phyloP scores from a whole-genome alignment of 1,139 yeast species.

The Dujonia santamariae region DNA sequence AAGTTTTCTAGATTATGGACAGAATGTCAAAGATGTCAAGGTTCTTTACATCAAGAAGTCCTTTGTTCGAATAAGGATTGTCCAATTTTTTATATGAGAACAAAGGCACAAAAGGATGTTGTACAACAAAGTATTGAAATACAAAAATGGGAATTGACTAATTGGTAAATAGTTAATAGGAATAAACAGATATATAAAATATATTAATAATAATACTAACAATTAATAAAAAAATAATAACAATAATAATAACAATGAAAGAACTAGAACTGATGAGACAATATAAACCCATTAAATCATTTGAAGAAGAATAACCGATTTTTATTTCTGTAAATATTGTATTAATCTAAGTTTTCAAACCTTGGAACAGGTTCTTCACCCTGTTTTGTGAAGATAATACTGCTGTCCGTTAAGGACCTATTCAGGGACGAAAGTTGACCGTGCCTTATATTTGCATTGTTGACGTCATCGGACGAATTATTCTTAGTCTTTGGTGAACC shows the following conservation, averaged over 20 bases:
- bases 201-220: not conserved
- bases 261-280: too few species aligned
- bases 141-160: conserved; percentile 65
- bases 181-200: too few species aligned
- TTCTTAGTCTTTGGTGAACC: conserved; percentile 3
- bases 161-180: conserved; percentile 52
- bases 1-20: conserved; percentile 94
- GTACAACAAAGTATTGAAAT: conserved; percentile 66
- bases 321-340: too few species aligned
- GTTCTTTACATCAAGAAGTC: conserved; percentile 92
- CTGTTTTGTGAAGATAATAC: conserved; percentile 12
- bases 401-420: conserved; percentile 37
- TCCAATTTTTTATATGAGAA: conserved; percentile 96
- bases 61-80: conserved; percentile 94
- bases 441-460: conserved; percentile 19
- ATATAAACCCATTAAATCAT: too few species aligned
- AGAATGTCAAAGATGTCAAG: conserved; percentile 97
- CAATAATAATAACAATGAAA: too few species aligned
- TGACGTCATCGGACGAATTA: conserved; percentile 2
- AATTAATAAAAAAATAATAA: not conserved
- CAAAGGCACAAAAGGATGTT: conserved; percentile 88
- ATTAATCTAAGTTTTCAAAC: conserved; percentile 9
- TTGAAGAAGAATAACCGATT: too few species aligned
- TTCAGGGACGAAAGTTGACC: conserved; percentile 28
- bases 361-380: conserved; percentile 6